Evolutionary conservation across 2,329 filamentous ascomycete genomes (phyloP), one percentile per base, ranked within the genome.

Genomic region (Aspergillus nomiae): DNA sequence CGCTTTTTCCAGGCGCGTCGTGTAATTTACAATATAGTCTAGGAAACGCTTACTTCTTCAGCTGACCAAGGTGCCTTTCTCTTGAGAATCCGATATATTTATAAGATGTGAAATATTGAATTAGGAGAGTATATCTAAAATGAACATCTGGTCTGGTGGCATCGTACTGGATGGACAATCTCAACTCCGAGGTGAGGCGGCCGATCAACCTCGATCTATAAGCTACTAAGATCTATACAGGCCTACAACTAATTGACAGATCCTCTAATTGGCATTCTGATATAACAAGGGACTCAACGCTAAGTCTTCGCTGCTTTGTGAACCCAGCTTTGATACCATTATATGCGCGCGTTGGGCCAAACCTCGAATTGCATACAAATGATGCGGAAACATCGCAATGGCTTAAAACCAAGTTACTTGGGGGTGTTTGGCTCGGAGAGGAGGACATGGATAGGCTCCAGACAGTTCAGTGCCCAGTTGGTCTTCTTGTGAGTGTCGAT

Each of bases 251-350:
- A 24, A 58, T 78, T 48, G 73, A 78, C 62, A 67, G 72, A 46
- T 71, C 69, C 21, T 71, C 75, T 28, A 71, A 69, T 59, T 71
- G 71, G 65, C 75, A 77, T 63, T 72, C 70, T 41, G 71, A 76
- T 61, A 64, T 79, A 64, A 67, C 70, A 12, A 78, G 73, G 64
- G 69, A 73, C 38, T 70, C 74, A 5, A 74, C 65, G 24, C 71
- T 81, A 11, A 67, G 64, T 24, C 62, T 80, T 30, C 71, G 70
- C 36, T 72, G 72, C 63, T 77, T 78, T 36, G 77, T 80, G 32
- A 77, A 80, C 34, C 78, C 78, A 8, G 69, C 74, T n/a, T 69
- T 78, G 12, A 74, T 81, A 32, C 78, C 78, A 34, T 69, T 80
- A 5, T 75, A 78, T 61, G 77, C 76, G n/a, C 75, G 78, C 55